Conservation (phyloP, 225 moss, liverwort and hornwort genomes). For the Bryoerythrophyllum caledonicum region DNA sequence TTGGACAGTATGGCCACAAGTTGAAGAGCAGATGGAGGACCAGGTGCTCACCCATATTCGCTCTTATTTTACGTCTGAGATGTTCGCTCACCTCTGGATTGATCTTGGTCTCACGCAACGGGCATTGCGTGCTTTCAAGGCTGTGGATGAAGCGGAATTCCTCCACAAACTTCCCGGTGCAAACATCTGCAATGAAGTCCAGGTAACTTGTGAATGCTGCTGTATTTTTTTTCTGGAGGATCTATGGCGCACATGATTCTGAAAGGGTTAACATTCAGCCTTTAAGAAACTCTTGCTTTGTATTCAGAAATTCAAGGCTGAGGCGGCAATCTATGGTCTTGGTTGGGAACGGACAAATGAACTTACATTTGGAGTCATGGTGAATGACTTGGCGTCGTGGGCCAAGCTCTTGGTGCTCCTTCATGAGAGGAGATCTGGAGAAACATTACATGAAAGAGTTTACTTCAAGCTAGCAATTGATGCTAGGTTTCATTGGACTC, state of each 20-base stretch:
- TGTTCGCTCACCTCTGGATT: background rate
- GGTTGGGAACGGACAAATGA: background rate
- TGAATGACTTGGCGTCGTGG: background rate
- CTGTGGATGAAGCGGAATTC: background rate
- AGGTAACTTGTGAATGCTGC: background rate
- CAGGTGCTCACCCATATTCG: background rate
- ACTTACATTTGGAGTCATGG: background rate
- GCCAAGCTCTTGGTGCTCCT: background rate
- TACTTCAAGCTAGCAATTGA: background rate
- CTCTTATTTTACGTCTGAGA: background rate
- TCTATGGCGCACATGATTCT: background rate
- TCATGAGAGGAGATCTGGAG: background rate
- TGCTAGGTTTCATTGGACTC: background rate
- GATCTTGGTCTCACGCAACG: background rate
- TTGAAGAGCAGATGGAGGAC: background rate
- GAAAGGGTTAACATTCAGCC: too few species aligned
- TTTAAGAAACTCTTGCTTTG: background rate
- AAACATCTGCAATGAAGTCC: too few species aligned
- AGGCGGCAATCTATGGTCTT: background rate
- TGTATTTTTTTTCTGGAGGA: background rate
- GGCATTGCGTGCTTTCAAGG: background rate
- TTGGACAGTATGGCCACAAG: background rate
- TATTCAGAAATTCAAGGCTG: background rate
- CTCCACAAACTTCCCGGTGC: background rate
- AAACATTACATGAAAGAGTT: background rate